Base-by-base conservation (phyloP, 352 stramenopile species). In the Phytopythium helicoides region DNA sequence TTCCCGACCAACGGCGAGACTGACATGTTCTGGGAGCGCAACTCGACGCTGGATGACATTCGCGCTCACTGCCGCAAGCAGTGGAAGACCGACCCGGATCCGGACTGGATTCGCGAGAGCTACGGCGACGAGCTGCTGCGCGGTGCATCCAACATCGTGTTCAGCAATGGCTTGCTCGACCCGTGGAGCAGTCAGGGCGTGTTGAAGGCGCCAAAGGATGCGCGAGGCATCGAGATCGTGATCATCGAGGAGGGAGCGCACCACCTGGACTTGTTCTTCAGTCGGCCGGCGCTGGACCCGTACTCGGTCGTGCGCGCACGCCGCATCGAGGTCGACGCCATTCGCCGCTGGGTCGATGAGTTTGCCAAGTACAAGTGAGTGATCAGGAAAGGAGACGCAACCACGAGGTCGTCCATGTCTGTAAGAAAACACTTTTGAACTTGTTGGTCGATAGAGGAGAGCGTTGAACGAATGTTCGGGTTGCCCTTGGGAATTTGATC, bases 251-350 rank as follows among this genome's bases (percentile, higher is more conserved):
- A 94, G 23, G 89, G 86, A 14, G 89, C 85, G 6, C 89, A 97
- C 56, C 90, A 97, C 60, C 56, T 97, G 40, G 90, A 98, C 55
- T 71, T 98, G 3, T 97, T 98, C 74, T 98, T 97, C 69, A 92
- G 72, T 48, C 70, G 95, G 49, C 63, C 73, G 21, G 65, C 89
- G 22, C 39, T 58, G 19, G 95, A 98, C 69, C 89, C 93, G 6
- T 44, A 56, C 4, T 91, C 83, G 3, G 86, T 97, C 44, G 65
- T 70, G 19, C 55, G 70, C 1, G 92, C 87, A 8, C 83, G 92
- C 33, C 65, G 81, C 38, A 68, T 66, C 14, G 86, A 97, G 52
- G 44, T 97, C 37, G 71, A 83, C 36, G 65, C 89, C 42, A 96
- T 98, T 26, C 66, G 68, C 26, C 33, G 62, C 23, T 98, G 92